A percentile compares a stretch with the other conserved stretches of the same genome.
phyloP scores from a whole-genome alignment of 148 eudicot species.

The Selenicereus undatus region DNA sequence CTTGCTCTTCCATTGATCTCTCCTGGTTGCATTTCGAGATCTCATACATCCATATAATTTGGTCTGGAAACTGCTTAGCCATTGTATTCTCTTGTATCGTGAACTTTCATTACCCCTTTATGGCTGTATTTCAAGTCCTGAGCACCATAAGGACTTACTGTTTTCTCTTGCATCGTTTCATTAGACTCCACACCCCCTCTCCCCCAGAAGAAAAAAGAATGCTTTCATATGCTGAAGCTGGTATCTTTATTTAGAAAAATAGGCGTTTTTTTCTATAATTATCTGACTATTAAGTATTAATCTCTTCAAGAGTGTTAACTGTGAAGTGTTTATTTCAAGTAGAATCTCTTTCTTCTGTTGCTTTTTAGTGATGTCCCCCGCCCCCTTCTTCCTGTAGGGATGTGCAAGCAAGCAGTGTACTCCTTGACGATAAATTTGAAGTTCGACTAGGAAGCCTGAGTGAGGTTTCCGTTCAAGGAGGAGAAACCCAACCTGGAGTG shows the following conservation, averaged over 20 bases:
- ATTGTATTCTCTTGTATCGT: not conserved
- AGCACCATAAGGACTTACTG: not conserved
- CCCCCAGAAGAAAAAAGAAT: not conserved
- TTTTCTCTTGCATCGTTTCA: not conserved
- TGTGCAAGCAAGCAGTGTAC: constrained; percentile 95
- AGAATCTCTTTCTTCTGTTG: not conserved
- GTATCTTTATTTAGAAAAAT: not conserved
- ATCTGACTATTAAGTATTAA: not conserved
- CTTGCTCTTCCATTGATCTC: constrained; percentile 7
- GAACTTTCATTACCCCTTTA: too few relatives aligned
- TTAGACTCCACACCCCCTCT: not conserved
- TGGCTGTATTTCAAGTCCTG: not conserved
- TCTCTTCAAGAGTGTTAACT: not conserved
- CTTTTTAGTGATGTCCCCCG: not conserved
- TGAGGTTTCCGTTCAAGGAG: constrained; percentile 78
- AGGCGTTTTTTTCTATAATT: not conserved
- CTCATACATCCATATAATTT: not conserved
- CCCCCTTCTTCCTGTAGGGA: constrained; percentile 44
- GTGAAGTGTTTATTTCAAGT: too few relatives aligned
- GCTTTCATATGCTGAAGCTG: not conserved
- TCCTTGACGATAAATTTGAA: constrained; percentile 98
- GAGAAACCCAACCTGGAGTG: constrained; percentile 69
- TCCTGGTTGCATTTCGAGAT: not conserved
- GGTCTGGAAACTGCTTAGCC: not conserved
- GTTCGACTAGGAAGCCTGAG: constrained; percentile 91